Evolutionary conservation across 1,284 basidiomycete species (phyloP).

Genomic region (Ustilago loliicola): DNA sequence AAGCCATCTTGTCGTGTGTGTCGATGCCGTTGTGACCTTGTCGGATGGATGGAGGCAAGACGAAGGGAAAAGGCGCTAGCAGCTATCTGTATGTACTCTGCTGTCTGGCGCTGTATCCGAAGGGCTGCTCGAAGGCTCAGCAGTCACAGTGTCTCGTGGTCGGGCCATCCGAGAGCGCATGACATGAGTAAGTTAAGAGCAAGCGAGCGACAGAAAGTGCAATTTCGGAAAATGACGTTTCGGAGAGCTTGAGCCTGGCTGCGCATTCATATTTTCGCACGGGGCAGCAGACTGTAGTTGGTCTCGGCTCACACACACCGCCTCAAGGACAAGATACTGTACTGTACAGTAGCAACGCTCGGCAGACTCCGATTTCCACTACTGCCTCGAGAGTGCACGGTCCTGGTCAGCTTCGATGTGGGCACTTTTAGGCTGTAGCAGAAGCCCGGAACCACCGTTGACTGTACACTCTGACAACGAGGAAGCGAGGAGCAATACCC

Average conservation of each 20-base stretch:
- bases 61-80: neutral
- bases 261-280: slow-evolving; percentile 12
- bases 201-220: neutral
- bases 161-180: neutral
- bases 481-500: too few relatives aligned
- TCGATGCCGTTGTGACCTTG: neutral
- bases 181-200: neutral
- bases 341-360: too few relatives aligned
- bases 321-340: too few relatives aligned
- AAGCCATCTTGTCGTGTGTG: slow-evolving; percentile 40
- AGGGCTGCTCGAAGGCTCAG: neutral
- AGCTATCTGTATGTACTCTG: neutral
- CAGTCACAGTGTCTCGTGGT: slow-evolving; percentile 3
- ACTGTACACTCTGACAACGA: too few relatives aligned
- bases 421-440: too few relatives aligned
- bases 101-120: neutral
- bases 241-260: neutral
- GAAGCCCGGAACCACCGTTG: too few relatives aligned
- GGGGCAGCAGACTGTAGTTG: slow-evolving; percentile 3
- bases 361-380: too few relatives aligned
- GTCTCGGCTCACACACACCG: neutral
- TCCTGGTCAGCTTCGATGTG: too few relatives aligned
- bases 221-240: slow-evolving; percentile 10
- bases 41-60: slow-evolving; percentile 4
- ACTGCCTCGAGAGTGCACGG: too few relatives aligned